phyloP scores from a whole-genome alignment of 345 rosid species.

The Trapa incisa region DNA sequence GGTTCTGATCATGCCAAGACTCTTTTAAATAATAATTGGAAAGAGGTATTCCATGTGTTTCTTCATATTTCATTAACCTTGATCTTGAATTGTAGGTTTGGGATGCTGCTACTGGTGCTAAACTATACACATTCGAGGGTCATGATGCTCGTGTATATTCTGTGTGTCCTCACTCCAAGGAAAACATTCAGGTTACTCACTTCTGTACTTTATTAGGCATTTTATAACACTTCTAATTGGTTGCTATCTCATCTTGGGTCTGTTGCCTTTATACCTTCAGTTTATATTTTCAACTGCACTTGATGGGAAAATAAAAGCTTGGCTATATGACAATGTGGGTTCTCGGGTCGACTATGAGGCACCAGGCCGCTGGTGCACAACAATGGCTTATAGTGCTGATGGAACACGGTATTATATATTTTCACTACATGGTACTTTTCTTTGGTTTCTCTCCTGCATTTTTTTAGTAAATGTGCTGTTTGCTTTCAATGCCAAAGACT shows the following conservation, averaged over 20 bases:
- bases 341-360: constrained; percentile 29
- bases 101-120: constrained; percentile 22
- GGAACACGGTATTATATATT: constrained; percentile 20
- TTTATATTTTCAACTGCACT: constrained; percentile 46
- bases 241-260: not conserved
- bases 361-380: constrained; percentile 22
- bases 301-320: constrained; percentile 45
- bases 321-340: constrained; percentile 29
- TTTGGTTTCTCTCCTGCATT: not conserved
- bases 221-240: not conserved
- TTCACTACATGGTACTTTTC: not conserved
- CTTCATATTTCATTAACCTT: not conserved
- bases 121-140: constrained; percentile 16
- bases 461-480: not conserved
- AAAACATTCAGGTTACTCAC: constrained; percentile 13
- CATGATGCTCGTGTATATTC: constrained; percentile 28
- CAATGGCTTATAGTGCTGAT: constrained; percentile 32
- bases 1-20: constrained; percentile 7
- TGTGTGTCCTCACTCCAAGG: constrained; percentile 17
- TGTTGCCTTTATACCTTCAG: constrained; percentile 11
- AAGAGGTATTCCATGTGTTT: not conserved
- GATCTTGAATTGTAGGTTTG: constrained; percentile 17
- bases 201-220: not conserved
- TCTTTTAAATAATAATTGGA: not conserved
- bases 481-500: constrained; percentile 13